Conservation (phyloP, 805 yeast species). For the Blastobotrys robertii region DNA sequence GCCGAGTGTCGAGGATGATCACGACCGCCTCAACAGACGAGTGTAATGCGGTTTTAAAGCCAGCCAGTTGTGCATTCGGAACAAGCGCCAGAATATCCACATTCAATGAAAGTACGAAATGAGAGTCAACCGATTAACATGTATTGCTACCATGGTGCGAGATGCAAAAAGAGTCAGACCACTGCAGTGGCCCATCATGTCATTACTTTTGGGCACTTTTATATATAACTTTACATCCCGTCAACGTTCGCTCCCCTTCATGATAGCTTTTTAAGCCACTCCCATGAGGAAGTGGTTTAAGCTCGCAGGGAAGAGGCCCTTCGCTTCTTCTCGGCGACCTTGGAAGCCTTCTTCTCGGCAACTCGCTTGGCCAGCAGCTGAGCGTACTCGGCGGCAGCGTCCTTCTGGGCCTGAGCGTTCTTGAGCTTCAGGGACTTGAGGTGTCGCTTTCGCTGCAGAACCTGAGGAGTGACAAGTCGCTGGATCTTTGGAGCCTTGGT, state of each 20-base stretch:
- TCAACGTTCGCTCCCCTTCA: constrained; percentile 63
- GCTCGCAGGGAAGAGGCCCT: constrained; percentile 93
- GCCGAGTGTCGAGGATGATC: too few relatives aligned
- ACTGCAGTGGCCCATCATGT: too few relatives aligned
- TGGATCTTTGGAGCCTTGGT: constrained; percentile 99
- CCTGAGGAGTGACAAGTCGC: constrained; percentile 98
- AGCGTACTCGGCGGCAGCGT: constrained; percentile 99
- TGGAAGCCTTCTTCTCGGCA: constrained; percentile 96
- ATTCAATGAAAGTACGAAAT: too few relatives aligned
- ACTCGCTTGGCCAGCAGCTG: constrained; percentile 97
- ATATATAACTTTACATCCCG: constrained; percentile 62
- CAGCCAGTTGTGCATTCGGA: too few relatives aligned
- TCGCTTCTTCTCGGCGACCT: constrained; percentile 98
- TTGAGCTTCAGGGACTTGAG: constrained; percentile 86
- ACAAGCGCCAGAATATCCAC: too few relatives aligned
- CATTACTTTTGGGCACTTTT: constrained; percentile 35
- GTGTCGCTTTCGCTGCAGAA: constrained; percentile 98
- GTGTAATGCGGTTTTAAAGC: too few relatives aligned
- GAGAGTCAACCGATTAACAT: too few relatives aligned
- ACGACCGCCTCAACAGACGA: too few relatives aligned
- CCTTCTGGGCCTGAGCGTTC: constrained; percentile 98
- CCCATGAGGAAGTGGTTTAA: constrained; percentile 6
- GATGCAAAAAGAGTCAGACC: too few relatives aligned
- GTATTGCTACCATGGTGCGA: too few relatives aligned
- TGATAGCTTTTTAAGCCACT: constrained; percentile 49